These are phyloP conservation scores for Neonectria magnoliae DNA, from an alignment of 2,329 filamentous ascomycete species.

Conservation along the genomic window DNA sequence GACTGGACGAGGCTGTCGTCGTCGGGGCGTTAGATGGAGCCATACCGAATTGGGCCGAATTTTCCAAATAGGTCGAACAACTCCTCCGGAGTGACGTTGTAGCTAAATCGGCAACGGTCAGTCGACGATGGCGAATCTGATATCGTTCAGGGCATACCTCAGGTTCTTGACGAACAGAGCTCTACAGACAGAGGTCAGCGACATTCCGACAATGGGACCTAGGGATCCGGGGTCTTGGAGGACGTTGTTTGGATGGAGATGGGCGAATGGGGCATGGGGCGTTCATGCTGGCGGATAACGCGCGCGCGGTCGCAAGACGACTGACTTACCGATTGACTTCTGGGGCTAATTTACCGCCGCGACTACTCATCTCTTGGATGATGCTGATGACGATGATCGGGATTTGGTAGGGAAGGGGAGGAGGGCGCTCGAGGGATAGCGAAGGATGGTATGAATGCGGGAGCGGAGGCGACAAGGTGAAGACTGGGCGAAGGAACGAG, in stretches of 20 bases:
- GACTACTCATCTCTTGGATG: constrained; percentile 92
- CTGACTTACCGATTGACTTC: constrained; percentile 90
- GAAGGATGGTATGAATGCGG: constrained; percentile 42
- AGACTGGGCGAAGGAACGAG: constrained; percentile 42
- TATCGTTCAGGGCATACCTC: constrained; percentile 68
- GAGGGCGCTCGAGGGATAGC: constrained; percentile 40
- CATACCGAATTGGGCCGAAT: constrained; percentile 93
- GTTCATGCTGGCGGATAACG: constrained; percentile 24
- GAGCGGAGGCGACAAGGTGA: constrained; percentile 45
- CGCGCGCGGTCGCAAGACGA: constrained; percentile 30
- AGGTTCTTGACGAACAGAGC: constrained; percentile 99
- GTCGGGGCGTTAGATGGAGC: constrained; percentile 33
- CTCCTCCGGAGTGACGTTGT: constrained; percentile 98
- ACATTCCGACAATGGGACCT: constrained; percentile 18
- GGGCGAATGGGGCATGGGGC: constrained; percentile 18
- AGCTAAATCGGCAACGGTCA: constrained; percentile 77
- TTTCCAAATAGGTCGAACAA: constrained; percentile 99
- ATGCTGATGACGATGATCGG: constrained; percentile 46
- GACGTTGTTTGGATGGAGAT: constrained; percentile 19
- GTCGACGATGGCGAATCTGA: constrained; percentile 30
- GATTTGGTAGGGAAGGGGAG: constrained; percentile 44
- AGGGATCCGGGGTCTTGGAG: constrained; percentile 23
- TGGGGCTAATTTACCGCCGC: constrained; percentile 95
- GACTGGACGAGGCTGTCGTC: constrained; percentile 19
- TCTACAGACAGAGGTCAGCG: constrained; percentile 63